Percentiles rank a stretch among this genome's conserved stretches.
Evolutionary conservation across 768 basidiomycete genomes (phyloP).

Genomic region (Cubamyces sp.): DNA sequence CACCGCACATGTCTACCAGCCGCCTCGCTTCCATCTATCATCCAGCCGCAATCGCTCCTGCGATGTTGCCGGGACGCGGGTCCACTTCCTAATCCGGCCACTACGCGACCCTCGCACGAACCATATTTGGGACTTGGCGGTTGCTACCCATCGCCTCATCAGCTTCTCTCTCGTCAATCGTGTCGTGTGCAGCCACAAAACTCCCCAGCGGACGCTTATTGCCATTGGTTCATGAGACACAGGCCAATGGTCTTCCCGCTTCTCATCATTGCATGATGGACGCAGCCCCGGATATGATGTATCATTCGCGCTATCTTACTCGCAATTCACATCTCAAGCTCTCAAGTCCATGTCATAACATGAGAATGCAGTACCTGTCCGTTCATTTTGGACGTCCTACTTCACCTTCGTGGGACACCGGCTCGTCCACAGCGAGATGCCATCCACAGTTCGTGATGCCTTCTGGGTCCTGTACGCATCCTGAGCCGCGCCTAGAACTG

Average conservation of each 20-base stretch:
- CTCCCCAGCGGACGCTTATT: not conserved
- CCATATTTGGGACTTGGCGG: slow-evolving; percentile 17
- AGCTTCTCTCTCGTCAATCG: slow-evolving; percentile 26
- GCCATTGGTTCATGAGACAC: slow-evolving; percentile 3
- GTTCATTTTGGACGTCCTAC: not conserved
- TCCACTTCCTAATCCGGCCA: not conserved
- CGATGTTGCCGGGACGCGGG: slow-evolving; percentile 13
- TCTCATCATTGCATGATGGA: slow-evolving; percentile 16
- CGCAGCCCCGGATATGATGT: slow-evolving; percentile 12
- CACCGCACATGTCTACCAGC: slow-evolving; percentile 19
- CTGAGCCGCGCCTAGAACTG: too few relatives aligned
- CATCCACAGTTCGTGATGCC: too few relatives aligned
- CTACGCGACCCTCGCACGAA: slow-evolving; percentile 7
- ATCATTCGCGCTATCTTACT: slow-evolving; percentile 9
- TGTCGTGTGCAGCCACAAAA: slow-evolving; percentile 19
- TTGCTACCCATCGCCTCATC: slow-evolving; percentile 24
- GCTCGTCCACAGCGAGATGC: not conserved
- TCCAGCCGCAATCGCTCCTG: slow-evolving; percentile 5
- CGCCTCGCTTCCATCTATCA: slow-evolving; percentile 15
- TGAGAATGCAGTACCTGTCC: slow-evolving; percentile 1
- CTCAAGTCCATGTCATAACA: not conserved
- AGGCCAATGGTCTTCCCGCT: slow-evolving; percentile 8
- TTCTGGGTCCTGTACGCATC: too few relatives aligned
- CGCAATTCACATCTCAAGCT: not conserved
- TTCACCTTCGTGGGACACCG: not conserved